Evolutionary conservation across 1,284 basidiomycete genomes (phyloP), one percentile per base, ranked within the genome.

Genomic region (Ceratobasidium sp.): DNA sequence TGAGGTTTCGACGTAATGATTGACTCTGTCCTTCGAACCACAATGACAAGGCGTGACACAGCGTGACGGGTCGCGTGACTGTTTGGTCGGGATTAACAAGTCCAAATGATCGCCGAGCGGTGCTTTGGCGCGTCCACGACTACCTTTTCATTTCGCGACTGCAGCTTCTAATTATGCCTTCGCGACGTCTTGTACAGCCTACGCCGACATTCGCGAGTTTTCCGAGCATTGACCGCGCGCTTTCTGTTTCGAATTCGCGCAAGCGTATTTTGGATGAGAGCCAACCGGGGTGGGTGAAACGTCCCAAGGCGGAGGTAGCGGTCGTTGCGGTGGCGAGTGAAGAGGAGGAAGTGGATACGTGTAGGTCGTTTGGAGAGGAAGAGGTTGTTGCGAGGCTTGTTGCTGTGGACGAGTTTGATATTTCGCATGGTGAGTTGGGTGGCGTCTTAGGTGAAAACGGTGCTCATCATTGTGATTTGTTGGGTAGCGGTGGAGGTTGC

Each of bases 241-340:
- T 38, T n/a, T 2, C 55, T 28, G 18, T 2, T 6, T 38, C 55
- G 32, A 43, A 28, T 28, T 61, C 58, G 14, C 38, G 47, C 30
- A 64, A 64, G 47, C 62, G 62, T 8, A 64, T 64, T 49, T 47
- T 64, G 46, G 62, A 64, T 23, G 58, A 61, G 23, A 46, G 32
- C 13, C 41, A n/a, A 23, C 35, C 32, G 13, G 43, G 16, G 30
- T 26, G 23, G 28, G 26, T 28, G 16, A 64, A 64, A 21, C 62
- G 62, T 7, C 13, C 47, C 9, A 64, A 32, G 50, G 23, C 62
- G 18, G 50, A 26, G 1, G 21, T 18, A 7, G n/a, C n/a, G n/a
- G n/a, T n/a, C n/a, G n/a, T n/a, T n/a, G n/a, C n/a, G n/a, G n/a
- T n/a, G n/a, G n/a, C n/a, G n/a, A n/a, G n/a, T n/a, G n/a, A n/a